These are phyloP conservation scores for Boletus bicolor DNA, from an alignment of 768 basidiomycete species.

Conservation along the genomic window DNA sequence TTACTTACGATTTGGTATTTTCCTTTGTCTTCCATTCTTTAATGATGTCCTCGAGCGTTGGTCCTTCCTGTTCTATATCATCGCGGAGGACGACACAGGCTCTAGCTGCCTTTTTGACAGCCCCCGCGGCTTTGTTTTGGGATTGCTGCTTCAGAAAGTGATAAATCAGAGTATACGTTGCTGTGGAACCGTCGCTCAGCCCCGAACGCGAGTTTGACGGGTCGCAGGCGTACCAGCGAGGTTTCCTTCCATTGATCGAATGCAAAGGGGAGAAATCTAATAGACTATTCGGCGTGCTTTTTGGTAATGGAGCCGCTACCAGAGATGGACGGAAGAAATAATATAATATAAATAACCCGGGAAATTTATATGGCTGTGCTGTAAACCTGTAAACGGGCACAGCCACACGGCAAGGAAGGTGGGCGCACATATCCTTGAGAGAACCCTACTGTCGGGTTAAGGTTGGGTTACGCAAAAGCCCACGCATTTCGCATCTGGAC, in stretches of 20 bases:
- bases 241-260: conserved; percentile 43
- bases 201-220: background rate
- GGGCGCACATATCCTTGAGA: too few relatives aligned
- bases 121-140: conserved; percentile 68
- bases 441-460: too few relatives aligned
- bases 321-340: background rate
- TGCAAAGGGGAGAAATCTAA: background rate
- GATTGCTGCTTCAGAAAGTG: conserved; percentile 64
- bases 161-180: conserved; percentile 73
- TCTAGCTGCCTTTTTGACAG: conserved; percentile 72
- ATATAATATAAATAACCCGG: too few relatives aligned
- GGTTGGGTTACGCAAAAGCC: too few relatives aligned
- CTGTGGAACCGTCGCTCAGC: conserved; percentile 36
- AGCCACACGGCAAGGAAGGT: too few relatives aligned
- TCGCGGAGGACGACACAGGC: conserved; percentile 59
- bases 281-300: background rate
- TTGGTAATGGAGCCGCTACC: background rate
- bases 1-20: conserved; percentile 30
- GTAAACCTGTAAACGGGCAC: too few relatives aligned
- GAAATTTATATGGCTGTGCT: too few relatives aligned
- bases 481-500: too few relatives aligned
- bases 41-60: conserved; percentile 63
- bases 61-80: conserved; percentile 42
- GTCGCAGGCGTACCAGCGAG: conserved; percentile 45
- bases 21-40: conserved; percentile 55